phyloP scores from a whole-genome alignment of 768 basidiomycete genomes.

The Hygrophoropsis aurantiaca region DNA sequence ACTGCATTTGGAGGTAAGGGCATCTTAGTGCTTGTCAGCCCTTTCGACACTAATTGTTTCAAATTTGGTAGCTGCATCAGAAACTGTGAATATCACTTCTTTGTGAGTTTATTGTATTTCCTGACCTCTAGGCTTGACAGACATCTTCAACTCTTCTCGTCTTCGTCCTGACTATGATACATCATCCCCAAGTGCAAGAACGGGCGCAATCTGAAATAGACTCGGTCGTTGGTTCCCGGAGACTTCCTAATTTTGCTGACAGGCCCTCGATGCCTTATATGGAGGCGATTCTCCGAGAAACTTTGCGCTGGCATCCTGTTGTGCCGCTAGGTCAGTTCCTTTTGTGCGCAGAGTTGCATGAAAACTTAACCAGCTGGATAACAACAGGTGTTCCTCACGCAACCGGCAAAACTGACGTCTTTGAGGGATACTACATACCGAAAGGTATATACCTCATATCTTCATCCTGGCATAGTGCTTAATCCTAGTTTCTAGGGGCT shows the following conservation, averaged over 20 bases:
- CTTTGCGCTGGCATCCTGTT: conserved; percentile 23
- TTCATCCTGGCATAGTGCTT: conserved; percentile 2
- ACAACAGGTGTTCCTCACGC: conserved; percentile 16
- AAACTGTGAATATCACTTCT: conserved; percentile 11
- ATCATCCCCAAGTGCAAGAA: neutral
- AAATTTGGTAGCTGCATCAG: conserved; percentile 12
- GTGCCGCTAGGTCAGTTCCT: conserved; percentile 18
- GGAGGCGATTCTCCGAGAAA: conserved; percentile 26
- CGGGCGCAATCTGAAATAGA: neutral
- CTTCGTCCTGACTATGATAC: neutral
- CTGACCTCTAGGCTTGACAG: conserved; percentile 8
- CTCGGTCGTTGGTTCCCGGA: conserved; percentile 15
- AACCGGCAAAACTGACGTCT: conserved; percentile 18
- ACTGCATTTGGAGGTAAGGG: neutral
- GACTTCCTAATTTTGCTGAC: conserved; percentile 22
- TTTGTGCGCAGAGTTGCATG: neutral
- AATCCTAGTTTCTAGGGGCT: conserved; percentile 14
- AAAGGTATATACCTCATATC: conserved; percentile 10
- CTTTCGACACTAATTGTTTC: neutral
- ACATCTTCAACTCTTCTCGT: conserved; percentile 24
- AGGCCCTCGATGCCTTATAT: conserved; percentile 7
- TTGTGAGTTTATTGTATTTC: neutral
- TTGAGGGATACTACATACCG: conserved; percentile 28
- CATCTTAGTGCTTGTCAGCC: neutral
- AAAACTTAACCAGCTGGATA: neutral